Evolutionary conservation across 148 eudicot genomes (phyloP).

Genomic region (Heliosperma pusillum): DNA sequence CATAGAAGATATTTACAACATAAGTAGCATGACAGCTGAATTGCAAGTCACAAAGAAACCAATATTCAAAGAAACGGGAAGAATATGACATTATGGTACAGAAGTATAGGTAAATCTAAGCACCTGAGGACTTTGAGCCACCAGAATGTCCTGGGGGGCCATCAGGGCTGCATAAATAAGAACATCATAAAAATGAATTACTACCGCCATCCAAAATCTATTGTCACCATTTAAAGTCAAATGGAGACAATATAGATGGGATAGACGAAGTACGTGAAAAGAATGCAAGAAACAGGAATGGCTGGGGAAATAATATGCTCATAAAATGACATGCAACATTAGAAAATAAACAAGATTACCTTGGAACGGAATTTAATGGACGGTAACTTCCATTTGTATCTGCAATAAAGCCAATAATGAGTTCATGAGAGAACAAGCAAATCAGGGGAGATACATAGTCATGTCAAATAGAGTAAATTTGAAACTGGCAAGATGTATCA

Average conservation of each 20-base stretch:
- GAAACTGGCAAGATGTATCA: not conserved
- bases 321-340: not conserved
- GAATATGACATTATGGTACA: constrained; percentile 10
- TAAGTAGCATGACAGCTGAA: constrained; percentile 11
- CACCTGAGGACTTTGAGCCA: constrained; percentile 31
- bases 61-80: not conserved
- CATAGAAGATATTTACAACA: constrained; percentile 17
- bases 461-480: not conserved
- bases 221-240: not conserved
- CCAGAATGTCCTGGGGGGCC: constrained; percentile 28
- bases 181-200: not conserved
- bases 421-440: not conserved
- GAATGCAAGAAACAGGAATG: not conserved
- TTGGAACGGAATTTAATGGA: constrained; percentile 34
- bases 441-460: not conserved
- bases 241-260: not conserved
- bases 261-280: not conserved
- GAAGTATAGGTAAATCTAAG: constrained; percentile 15
- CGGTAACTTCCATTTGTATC: constrained; percentile 45
- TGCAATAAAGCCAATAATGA: not conserved
- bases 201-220: not conserved
- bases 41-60: constrained; percentile 4
- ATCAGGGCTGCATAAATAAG: constrained; percentile 53
- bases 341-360: constrained; percentile 37
- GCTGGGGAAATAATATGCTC: not conserved